Evolutionary conservation across 208 protist genomes (phyloP), one percentile per base, ranked within the genome.

Genomic region (Leishmania tropica): DNA sequence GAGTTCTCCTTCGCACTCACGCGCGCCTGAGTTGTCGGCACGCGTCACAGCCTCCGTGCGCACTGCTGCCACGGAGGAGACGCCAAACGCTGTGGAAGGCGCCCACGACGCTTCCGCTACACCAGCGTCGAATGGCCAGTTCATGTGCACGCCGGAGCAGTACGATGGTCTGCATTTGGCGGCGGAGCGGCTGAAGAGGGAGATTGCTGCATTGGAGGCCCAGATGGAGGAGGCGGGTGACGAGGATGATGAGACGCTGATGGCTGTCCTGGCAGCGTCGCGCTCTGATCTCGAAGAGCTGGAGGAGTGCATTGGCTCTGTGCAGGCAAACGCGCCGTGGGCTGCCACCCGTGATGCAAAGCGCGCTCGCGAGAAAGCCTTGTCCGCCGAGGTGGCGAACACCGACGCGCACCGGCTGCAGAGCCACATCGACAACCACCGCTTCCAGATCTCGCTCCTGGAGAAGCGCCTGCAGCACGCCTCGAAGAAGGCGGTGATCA

Each of bases 201-300:
- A 98, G 82, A 96, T 98, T 70, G 85, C 86, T 17, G 85, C 89
- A 19, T 87, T 98, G 62, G 95, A 98, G 88, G 70, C 81, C 37
- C 93, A 98, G 81, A 98, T 98, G 94, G 94, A 97, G 86, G 78
- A 83, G 37, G 94, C 84, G 64, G 93, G 90, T 68, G 91, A 95
- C 71, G 95, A 98, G 84, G 92, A 98, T 80, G 95, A 98, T 75
- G 93, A 96, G 87, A 98, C 95, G n/a, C 88, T 98, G n/a, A 98
- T 98, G 95, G 87, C 93, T n/a, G 95, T 96, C 11, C 88, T 98
- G n/a, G 95, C 95, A 37, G 89, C 84, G 24, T 98, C 93, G 37
- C 89, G 95, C 6, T 83, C 95, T 1, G 95, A 98, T 77, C 85
- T 98, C 13, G 93, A 98, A 85, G 95, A 98, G 83, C 85, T 98